Evolutionary conservation across 331 rosid species (phyloP).

Genomic region (Phaseolus coccineus): DNA sequence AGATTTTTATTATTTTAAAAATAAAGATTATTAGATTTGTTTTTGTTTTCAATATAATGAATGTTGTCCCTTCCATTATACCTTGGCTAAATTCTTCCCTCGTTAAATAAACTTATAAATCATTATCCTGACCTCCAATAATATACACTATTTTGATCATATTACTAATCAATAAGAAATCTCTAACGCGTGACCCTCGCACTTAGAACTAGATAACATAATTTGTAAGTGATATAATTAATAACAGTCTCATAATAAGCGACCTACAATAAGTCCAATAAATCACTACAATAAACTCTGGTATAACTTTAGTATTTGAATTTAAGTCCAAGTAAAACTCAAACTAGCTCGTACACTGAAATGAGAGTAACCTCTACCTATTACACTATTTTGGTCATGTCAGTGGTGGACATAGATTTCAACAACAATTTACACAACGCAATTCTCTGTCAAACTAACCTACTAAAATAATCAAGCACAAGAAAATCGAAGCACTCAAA

Average conservation of each 20-base stretch:
- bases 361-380: background rate
- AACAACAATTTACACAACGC: background rate
- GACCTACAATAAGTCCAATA: background rate
- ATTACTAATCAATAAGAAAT: background rate
- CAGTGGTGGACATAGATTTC: background rate
- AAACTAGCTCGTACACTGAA: background rate
- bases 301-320: background rate
- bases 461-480: constrained; percentile 10
- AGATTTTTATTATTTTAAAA: too few relatives aligned
- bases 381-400: background rate
- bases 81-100: too few relatives aligned
- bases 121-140: background rate
- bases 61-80: too few relatives aligned
- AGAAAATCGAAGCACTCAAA: constrained; percentile 32
- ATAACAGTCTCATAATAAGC: background rate
- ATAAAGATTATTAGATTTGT: too few relatives aligned
- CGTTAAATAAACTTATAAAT: background rate
- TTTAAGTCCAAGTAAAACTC: background rate
- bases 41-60: too few relatives aligned
- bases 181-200: background rate
- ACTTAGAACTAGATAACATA: background rate
- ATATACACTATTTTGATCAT: background rate
- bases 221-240: too few relatives aligned
- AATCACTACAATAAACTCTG: background rate
- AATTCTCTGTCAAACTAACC: constrained; percentile 3